Evolutionary conservation across 192 early-diverging fungal species (phyloP), one percentile per base, ranked within the genome.

Genomic region (Jimgerdemannia flammicorona): DNA sequence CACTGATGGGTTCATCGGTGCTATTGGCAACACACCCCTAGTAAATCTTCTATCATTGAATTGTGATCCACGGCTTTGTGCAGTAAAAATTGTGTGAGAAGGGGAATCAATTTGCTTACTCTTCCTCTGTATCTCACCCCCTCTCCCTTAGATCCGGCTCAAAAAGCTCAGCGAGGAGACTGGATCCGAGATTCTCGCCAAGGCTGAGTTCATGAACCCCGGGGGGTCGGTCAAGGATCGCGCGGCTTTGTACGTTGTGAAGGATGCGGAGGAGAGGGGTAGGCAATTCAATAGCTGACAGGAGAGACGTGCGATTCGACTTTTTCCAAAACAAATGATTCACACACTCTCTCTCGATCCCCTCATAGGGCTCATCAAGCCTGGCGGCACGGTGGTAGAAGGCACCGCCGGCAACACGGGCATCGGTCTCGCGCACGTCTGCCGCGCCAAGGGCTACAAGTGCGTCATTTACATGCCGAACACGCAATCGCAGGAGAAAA

Each of bases 391-490:
- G 0, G 89, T 99, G 43, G 90, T 95, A 2, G 93, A 95, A 75
- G 94, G 93, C 66, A 95, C 93, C 19, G 94, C 88, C 3, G 97
- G 89, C 39, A 99, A 99, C 84, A 99, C 98, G 10, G 98, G 97
- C 39, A 98, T 98, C 77, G 96, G 96, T 0, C 87, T 98, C 65
- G 96, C 96, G 11, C 96, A 97, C 73, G 94, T 98, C 66, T 96
- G 95, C 72, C 86, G 94, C 69, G 90, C 96, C 76, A 94, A 93
- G 84, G 96, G 96, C 4, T 98, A 98, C 88, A 94, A 93, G 77
- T 95, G 94, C 73, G 94, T 97, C 14, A 97, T 98, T 77, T 98
- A 95, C 79, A 97, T 98, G 96, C 97, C 97, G n/a, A 93, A 97
- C 83, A 98, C 95, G 66, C 97, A 92, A 83, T 92, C 92, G 77